These are phyloP conservation scores for Pyrus communis DNA, from an alignment of 306 rosid genomes.

Conservation along the genomic window DNA sequence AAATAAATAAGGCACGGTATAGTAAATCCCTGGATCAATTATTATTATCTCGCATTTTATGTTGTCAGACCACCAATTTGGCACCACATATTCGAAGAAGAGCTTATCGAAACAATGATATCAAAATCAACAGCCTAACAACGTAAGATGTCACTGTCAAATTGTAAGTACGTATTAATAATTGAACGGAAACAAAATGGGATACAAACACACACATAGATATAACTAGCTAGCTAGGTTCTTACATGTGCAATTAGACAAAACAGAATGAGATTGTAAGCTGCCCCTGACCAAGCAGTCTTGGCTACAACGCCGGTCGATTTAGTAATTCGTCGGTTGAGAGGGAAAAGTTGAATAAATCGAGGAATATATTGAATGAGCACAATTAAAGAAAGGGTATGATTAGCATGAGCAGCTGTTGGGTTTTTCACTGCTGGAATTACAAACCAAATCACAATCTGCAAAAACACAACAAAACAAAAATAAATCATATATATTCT, in stretches of 20 bases:
- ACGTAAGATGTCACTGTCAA: neutral
- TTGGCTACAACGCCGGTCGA: constrained; percentile 69
- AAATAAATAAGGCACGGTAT: neutral
- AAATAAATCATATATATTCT: neutral
- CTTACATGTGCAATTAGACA: constrained; percentile 72
- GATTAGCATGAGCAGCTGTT: constrained; percentile 61
- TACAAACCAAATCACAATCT: constrained; percentile 75
- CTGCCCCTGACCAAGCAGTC: constrained; percentile 78
- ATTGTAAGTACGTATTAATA: neutral
- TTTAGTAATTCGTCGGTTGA: constrained; percentile 56
- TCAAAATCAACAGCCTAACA: neutral
- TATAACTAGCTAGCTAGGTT: neutral
- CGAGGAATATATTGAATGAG: constrained; percentile 74
- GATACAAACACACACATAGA: neutral
- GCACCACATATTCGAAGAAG: neutral
- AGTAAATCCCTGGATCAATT: neutral
- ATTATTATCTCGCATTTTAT: neutral
- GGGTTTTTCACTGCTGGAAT: constrained; percentile 49
- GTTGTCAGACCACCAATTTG: neutral
- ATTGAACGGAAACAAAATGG: neutral
- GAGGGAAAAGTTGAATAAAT: constrained; percentile 63
- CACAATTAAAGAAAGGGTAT: constrained; percentile 70
- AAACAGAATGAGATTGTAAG: constrained; percentile 71
- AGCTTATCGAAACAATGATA: neutral
- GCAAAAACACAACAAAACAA: neutral